Base-by-base conservation (phyloP, 73 alveolate species). In the Tetrahymena borealis region DNA sequence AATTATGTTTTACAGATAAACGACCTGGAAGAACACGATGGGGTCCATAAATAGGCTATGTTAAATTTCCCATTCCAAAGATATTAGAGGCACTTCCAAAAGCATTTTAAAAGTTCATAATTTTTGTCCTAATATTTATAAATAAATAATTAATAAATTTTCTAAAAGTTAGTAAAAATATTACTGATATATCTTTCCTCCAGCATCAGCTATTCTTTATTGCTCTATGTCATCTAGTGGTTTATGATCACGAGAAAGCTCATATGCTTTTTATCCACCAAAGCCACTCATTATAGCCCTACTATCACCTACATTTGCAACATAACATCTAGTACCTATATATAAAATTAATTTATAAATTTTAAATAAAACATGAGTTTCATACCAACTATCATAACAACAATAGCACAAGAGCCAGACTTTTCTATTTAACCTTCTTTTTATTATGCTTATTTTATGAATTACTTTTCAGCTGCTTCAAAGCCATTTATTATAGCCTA, bases 11-110 rank as follows among this genome's bases (percentile, higher is more conserved):
- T 41, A 97, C 99, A 33, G 98, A 95, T 60, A 98, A 94, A 94
- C 98, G 95, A 11, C 99, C 99, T 18, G 99, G 99, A 11, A 96
- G 91, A 2, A 98, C 99, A 93, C 99, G 94, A 39, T 94, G 95
- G 11, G 99, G 98, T 5, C 98, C 98, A 5, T 96, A 28, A 8
- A 91, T 33, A 6, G 92, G 40, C 31, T 77, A 31, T 32, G 39
- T 40, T 77, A 91, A 24, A 40, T 39, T 33, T 78, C 20, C 33
- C 92, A 90, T 35, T 36, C 85, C 85, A 11, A 91, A 32, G 0
- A 91, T 91, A 15, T 38, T n/a, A 10, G 90, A 38, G n/a, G 90
- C 94, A 36, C 78, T 15, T 5, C 92, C 94, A 20, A 90, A 91
- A 10, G 94, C 78, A 40, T 91, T 91, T 91, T 32, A 85, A 85